phyloP scores from a whole-genome alignment of 495 filamentous ascomycete genomes.

The Collariella sp. region DNA sequence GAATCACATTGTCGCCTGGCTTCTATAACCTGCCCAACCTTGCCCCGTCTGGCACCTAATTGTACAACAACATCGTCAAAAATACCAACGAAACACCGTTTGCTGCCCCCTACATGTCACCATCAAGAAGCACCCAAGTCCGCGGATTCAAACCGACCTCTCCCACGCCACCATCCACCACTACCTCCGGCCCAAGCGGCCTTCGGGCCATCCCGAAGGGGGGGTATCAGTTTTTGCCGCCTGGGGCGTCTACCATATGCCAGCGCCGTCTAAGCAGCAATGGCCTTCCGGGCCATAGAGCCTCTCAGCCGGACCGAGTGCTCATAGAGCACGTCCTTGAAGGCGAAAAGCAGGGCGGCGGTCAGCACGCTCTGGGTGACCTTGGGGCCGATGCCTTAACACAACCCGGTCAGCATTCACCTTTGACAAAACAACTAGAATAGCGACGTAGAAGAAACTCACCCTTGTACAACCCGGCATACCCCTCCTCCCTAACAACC shows the following conservation, averaged over 20 bases:
- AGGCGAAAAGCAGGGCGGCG: constrained; percentile 92
- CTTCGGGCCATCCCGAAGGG: not conserved
- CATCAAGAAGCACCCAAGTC: not conserved
- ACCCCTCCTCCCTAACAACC: constrained; percentile 83
- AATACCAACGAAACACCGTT: too few species aligned
- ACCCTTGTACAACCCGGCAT: constrained; percentile 86
- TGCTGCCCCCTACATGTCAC: not conserved
- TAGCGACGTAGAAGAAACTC: constrained; percentile 23
- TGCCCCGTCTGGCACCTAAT: too few species aligned
- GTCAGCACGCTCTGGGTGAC: constrained; percentile 94
- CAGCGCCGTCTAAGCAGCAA: constrained; percentile 26
- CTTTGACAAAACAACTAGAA: not conserved
- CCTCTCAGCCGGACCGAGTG: constrained; percentile 42
- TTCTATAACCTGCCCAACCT: too few species aligned
- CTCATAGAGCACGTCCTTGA: constrained; percentile 77
- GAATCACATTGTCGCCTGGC: too few species aligned
- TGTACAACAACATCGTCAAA: too few species aligned
- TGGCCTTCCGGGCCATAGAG: constrained; percentile 32
- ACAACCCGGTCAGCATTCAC: constrained; percentile 11
- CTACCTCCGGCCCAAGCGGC: too few species aligned
- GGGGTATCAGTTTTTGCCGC: not conserved
- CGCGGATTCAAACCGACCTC: too few species aligned
- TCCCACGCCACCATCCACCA: too few species aligned
- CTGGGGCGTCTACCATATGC: not conserved
- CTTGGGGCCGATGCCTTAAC: constrained; percentile 80